phyloP scores from a whole-genome alignment of 2,329 filamentous ascomycete species.

The Aspergillus fischeri region DNA sequence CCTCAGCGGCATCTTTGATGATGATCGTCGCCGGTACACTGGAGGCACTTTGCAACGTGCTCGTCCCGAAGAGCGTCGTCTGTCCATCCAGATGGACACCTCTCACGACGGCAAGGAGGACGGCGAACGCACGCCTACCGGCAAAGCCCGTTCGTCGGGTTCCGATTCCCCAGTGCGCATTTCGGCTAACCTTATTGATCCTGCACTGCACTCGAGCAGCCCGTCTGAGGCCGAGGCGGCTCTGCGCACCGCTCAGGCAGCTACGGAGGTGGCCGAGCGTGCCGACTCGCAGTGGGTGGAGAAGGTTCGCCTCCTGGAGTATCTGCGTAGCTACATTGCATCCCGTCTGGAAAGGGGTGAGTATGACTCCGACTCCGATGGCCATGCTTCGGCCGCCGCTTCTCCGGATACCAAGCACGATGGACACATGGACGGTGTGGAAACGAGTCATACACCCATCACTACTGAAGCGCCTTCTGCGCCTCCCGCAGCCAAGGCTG shows the following conservation, averaged over 20 bases:
- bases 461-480: slow-evolving; percentile 26
- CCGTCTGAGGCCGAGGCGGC: slow-evolving; percentile 30
- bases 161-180: slow-evolving; percentile 22
- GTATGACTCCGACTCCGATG: slow-evolving; percentile 32
- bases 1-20: slow-evolving; percentile 57
- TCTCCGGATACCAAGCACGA: slow-evolving; percentile 18
- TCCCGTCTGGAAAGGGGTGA: slow-evolving; percentile 52
- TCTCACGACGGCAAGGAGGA: slow-evolving; percentile 29
- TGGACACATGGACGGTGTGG: slow-evolving; percentile 31
- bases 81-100: slow-evolving; percentile 34
- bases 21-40: slow-evolving; percentile 58
- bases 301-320: slow-evolving; percentile 61
- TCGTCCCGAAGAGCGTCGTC: slow-evolving; percentile 38
- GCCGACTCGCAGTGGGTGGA: slow-evolving; percentile 58
- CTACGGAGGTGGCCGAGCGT: slow-evolving; percentile 38
- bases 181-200: slow-evolving; percentile 40
- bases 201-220: slow-evolving; percentile 33
- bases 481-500: not conserved
- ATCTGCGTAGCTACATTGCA: slow-evolving; percentile 54
- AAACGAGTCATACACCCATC: slow-evolving; percentile 42
- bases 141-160: slow-evolving; percentile 19
- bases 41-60: slow-evolving; percentile 57
- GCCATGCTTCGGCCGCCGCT: not conserved
- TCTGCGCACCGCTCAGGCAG: slow-evolving; percentile 34
- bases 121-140: slow-evolving; percentile 31